Evolutionary conservation across 306 rosid genomes (phyloP).

Genomic region (Rubus parviflorus): DNA sequence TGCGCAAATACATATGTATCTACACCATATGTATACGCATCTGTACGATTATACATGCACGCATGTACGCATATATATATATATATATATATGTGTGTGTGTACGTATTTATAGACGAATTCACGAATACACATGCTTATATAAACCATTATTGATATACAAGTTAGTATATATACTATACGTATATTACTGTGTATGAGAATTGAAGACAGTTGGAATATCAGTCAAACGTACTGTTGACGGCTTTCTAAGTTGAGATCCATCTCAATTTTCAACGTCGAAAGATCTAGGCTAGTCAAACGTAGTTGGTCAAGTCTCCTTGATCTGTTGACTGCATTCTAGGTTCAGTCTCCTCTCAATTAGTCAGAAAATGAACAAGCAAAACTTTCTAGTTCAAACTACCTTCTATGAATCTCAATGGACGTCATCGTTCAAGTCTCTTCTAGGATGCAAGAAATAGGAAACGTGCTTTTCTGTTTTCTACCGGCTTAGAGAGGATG

Average conservation of each 20-base stretch:
- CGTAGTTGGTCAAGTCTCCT: neutral
- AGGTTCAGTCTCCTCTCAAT: no score
- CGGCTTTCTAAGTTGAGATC: neutral
- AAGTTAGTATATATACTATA: neutral
- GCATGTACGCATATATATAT: no score
- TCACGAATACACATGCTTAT: no score
- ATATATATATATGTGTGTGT: no score
- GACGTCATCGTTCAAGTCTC: neutral
- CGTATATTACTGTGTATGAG: neutral
- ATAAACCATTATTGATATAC: no score
- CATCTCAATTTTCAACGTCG: neutral
- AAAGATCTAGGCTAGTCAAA: neutral
- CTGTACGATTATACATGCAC: no score
- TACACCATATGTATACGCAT: no score
- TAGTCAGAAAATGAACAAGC: no score
- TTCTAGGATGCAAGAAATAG: neutral
- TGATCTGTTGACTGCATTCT: no score
- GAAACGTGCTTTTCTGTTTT: neutral
- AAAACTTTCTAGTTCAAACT: neutral
- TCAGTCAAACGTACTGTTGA: conserved; percentile 8
- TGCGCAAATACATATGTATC: no score
- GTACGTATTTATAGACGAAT: no score
- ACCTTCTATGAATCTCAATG: neutral
- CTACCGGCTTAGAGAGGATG: no score
- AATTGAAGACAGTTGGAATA: neutral